Evolutionary conservation across 805 yeast genomes (phyloP).

Genomic region (Helenozyma rhizophorensis): DNA sequence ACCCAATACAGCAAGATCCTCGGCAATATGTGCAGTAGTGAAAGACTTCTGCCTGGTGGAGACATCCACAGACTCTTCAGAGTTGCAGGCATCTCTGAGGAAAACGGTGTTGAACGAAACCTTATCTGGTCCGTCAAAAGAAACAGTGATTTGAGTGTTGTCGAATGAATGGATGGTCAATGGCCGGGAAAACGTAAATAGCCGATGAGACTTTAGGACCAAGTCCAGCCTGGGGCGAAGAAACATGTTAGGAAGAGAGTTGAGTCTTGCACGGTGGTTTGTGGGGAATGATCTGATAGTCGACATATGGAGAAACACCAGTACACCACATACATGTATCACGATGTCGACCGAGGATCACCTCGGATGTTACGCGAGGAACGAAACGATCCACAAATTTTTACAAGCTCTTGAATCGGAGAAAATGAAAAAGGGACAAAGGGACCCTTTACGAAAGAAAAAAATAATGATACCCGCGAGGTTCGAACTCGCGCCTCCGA

Average conservation of each 20-base stretch:
- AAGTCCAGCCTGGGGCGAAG: neutral
- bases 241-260: slow-evolving; percentile 1
- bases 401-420: too few relatives aligned
- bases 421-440: too few relatives aligned
- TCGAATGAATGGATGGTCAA: slow-evolving; percentile 13
- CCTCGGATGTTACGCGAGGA: too few relatives aligned
- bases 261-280: too few relatives aligned
- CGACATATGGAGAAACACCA: too few relatives aligned
- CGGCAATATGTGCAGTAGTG: slow-evolving; percentile 50
- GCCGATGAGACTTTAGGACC: neutral
- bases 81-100: slow-evolving; percentile 60
- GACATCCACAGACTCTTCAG: slow-evolving; percentile 47
- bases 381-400: too few relatives aligned
- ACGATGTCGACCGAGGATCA: too few relatives aligned
- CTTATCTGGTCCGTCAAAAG: slow-evolving; percentile 13
- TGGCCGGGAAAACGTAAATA: slow-evolving; percentile 1
- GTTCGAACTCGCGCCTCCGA: slow-evolving; percentile 25
- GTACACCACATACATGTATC: too few relatives aligned
- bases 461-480: slow-evolving; percentile 21
- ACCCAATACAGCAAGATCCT: slow-evolving; percentile 30
- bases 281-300: too few relatives aligned
- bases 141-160: slow-evolving; percentile 22
- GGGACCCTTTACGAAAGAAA: too few relatives aligned
- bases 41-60: slow-evolving; percentile 58
- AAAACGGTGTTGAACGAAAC: slow-evolving; percentile 48